Percentiles rank a stretch among this genome's conserved stretches.
Evolutionary conservation across 2,329 filamentous ascomycete species (phyloP).

Genomic region (Ophiostoma sp.): DNA sequence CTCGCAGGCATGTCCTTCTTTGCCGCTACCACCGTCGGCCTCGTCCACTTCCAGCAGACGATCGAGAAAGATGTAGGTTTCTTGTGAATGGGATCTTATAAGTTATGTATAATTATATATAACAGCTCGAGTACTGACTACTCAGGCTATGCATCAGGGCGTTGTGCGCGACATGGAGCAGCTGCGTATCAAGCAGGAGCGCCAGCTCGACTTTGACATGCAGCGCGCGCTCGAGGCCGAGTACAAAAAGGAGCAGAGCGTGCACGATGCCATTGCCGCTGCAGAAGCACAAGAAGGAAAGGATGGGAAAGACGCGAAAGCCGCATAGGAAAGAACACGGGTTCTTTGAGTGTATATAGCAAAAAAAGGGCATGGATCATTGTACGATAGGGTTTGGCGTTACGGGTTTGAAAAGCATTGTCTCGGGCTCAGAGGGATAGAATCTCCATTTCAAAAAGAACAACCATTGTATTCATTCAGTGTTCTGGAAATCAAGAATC

Average conservation of each 20-base stretch:
- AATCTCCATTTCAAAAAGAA: no score
- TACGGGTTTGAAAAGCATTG: no score
- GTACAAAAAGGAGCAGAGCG: slow-evolving; percentile 82
- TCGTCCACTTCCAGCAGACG: slow-evolving; percentile 84
- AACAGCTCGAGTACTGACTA: slow-evolving; percentile 23
- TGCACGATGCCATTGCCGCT: slow-evolving; percentile 44
- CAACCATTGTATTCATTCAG: no score
- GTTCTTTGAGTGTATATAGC: no score
- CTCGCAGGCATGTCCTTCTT: slow-evolving; percentile 70
- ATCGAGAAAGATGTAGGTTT: slow-evolving; percentile 71
- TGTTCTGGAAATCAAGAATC: no score
- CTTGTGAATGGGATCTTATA: no score
- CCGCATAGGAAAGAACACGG: background rate
- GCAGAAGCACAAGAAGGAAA: slow-evolving; percentile 6
- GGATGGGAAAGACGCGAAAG: background rate
- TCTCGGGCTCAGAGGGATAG: no score
- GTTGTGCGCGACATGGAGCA: slow-evolving; percentile 94
- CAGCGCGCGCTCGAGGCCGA: slow-evolving; percentile 79
- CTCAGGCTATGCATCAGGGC: slow-evolving; percentile 87
- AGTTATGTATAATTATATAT: no score
- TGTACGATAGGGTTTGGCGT: no score
- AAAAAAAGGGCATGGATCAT: no score
- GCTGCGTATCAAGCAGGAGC: slow-evolving; percentile 81
- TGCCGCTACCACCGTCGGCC: slow-evolving; percentile 68
- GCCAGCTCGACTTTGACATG: slow-evolving; percentile 91